Base-by-base conservation (phyloP, 2,329 filamentous ascomycete species). In the Phyllosticta citrichinensis region DNA sequence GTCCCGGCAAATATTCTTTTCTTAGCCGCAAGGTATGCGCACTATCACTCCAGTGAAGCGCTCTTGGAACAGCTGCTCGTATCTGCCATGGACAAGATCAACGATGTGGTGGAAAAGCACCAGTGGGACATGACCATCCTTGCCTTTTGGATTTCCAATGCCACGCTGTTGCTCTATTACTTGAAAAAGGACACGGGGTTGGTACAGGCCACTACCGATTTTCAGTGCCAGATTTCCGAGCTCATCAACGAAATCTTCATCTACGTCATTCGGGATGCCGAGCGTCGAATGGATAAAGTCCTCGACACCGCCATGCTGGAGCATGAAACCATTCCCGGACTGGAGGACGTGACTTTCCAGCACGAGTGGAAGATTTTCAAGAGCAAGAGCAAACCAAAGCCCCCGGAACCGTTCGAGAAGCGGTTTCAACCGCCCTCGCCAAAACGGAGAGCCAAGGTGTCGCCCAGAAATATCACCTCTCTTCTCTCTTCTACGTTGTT, bases 81-180 rank as follows among this genome's bases (percentile, higher is more conserved):
- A 25, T 87, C 88, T 40, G 91, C 94, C 47, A 96, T 96, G 83
- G 91, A 96, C 69, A 94, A 93, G 74, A 97, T 99, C 68, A 97
- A 97, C 70, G 87, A 91, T 62, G 91, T 97, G 30, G 91, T 99
- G n/a, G 94, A 97, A 74, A 84, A 84, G 63, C 87, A 93, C 70
- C 94, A 99, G 71, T 97, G 94, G 94, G 94, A 99, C 71, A 99
- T 99, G 94, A 99, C 94, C 0, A 96, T 99, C 66, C 79, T 99
- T 47, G 94, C 94, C 2, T 99, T 99, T 71, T 99, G 94, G 94
- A 91, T 97, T 69, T 97, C 94, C 1, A 99, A 99, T 73, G 91
- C 91, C 9, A 99, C 94, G 0, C 77, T 99, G 50, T 78, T 99
- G n/a, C 79, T 97, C 58, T 93, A 99, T 74, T 99, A 99, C 71